These are phyloP conservation scores for Pisolithus albus DNA, from an alignment of 768 basidiomycete species.

Conservation along the genomic window DNA sequence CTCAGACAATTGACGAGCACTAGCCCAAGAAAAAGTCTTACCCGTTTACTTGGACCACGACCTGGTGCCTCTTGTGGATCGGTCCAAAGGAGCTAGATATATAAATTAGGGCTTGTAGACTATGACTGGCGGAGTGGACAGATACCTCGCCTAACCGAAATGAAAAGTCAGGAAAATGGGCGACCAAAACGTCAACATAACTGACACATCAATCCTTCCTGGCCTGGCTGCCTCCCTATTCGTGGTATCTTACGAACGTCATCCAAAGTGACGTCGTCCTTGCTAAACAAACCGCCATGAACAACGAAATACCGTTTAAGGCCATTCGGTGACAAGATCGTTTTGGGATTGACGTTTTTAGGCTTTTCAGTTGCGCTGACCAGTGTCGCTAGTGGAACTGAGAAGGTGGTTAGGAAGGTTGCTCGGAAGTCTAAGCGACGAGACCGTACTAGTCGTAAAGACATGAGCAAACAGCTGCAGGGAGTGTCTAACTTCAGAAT, in stretches of 20 bases:
- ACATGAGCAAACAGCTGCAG: constrained; percentile 85
- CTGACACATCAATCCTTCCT: constrained; percentile 93
- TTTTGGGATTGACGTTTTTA: constrained; percentile 28
- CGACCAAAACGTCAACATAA: constrained; percentile 2
- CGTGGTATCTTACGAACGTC: constrained; percentile 87
- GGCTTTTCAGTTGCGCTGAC: constrained; percentile 64
- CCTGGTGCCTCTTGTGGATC: constrained; percentile 88
- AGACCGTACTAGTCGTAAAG: constrained; percentile 73
- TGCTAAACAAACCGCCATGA: constrained; percentile 94
- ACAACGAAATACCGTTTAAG: constrained; percentile 88
- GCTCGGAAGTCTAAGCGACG: neutral
- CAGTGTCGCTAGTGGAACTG: constrained; percentile 88
- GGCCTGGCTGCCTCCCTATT: constrained; percentile 85
- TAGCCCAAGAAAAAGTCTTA: constrained; percentile 31
- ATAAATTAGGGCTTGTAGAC: constrained; percentile 3
- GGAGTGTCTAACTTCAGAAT: neutral
- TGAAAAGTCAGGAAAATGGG: constrained; percentile 7
- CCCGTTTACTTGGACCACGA: constrained; percentile 93
- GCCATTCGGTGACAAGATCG: constrained; percentile 80
- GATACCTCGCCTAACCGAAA: constrained; percentile 54
- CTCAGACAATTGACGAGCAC: constrained; percentile 8
- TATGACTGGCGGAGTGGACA: neutral
- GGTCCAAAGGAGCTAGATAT: constrained; percentile 78
- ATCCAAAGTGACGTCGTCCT: constrained; percentile 89
- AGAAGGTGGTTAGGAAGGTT: constrained; percentile 5